A percentile compares a stretch with the other conserved stretches of the same genome.
Conservation (phyloP, 305 asterid species). For the Salvia sclarea region DNA sequence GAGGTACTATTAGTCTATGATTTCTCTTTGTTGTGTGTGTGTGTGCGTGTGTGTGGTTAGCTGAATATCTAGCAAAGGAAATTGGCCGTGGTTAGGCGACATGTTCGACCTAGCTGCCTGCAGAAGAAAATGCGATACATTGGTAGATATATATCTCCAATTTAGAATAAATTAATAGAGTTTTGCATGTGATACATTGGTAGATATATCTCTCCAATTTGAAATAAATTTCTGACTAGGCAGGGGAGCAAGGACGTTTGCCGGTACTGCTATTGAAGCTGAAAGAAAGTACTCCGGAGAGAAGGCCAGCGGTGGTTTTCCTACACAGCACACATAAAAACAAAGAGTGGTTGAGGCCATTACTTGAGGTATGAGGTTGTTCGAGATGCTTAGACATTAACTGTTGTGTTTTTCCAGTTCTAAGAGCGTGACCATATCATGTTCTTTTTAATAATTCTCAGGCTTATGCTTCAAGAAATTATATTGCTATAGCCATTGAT, state of each 20-base stretch:
- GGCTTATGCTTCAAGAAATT: slow-evolving; percentile 95
- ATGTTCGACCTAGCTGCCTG: neutral
- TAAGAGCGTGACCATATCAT: slow-evolving; percentile 13
- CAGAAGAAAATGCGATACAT: neutral
- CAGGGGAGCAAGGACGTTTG: slow-evolving; percentile 86
- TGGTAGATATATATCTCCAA: neutral
- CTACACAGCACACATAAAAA: slow-evolving; percentile 84
- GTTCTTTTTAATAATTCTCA: slow-evolving; percentile 35
- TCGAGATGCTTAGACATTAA: slow-evolving; percentile 25
- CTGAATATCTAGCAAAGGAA: slow-evolving; percentile 7
- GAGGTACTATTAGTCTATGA: slow-evolving; percentile 51
- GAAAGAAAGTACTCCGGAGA: slow-evolving; percentile 45
- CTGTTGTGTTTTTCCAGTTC: neutral
- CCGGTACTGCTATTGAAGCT: slow-evolving; percentile 79
- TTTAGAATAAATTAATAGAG: neutral
- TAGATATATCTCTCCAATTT: neutral
- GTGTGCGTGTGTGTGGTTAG: neutral
- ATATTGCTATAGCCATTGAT: slow-evolving; percentile 84
- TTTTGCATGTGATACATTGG: neutral
- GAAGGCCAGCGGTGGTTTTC: slow-evolving; percentile 79
- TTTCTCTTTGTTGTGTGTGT: neutral
- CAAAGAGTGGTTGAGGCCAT: slow-evolving; percentile 91
- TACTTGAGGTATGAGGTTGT: slow-evolving; percentile 67
- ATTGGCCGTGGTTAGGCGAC: neutral
- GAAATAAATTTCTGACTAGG: slow-evolving; percentile 40